These are phyloP conservation scores for Ceratocystiopsis sp. DNA, from an alignment of 2,329 filamentous ascomycete genomes.

Conservation along the genomic window DNA sequence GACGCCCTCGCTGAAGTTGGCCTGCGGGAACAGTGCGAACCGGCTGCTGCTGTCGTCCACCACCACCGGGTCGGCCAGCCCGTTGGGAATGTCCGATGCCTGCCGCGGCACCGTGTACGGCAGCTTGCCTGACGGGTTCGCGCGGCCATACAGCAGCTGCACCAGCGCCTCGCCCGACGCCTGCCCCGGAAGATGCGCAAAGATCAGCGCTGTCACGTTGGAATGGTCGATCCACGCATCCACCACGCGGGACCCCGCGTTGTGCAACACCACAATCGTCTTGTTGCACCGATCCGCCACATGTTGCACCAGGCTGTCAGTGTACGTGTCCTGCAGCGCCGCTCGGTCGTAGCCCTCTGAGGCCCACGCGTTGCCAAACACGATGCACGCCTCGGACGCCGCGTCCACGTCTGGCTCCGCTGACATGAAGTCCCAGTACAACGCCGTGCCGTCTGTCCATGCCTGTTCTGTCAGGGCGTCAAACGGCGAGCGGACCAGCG, in stretches of 20 bases:
- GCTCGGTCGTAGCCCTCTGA: conserved; percentile 44
- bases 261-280: conserved; percentile 34
- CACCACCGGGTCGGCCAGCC: neutral
- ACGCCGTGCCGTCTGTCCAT: conserved; percentile 34
- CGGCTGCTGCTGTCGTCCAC: neutral
- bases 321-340: conserved; percentile 42
- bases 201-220: conserved; percentile 45
- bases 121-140: conserved; percentile 37
- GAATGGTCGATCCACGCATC: conserved; percentile 42
- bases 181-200: conserved; percentile 46
- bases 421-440: conserved; percentile 41
- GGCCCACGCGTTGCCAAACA: conserved; percentile 41
- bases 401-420: conserved; percentile 30
- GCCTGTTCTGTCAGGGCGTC: conserved; percentile 36
- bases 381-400: conserved; percentile 45
- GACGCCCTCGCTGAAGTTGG: conserved; percentile 17
- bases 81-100: conserved; percentile 14
- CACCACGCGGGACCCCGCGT: conserved; percentile 39
- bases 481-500: conserved; percentile 31
- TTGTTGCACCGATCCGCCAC: conserved; percentile 31
- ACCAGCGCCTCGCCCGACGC: conserved; percentile 38
- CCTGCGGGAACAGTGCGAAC: conserved; percentile 21
- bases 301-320: conserved; percentile 29
- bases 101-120: conserved; percentile 14
- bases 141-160: conserved; percentile 37